Base-by-base conservation (phyloP, 2,329 filamentous ascomycete genomes). In the Colletotrichum sp. region DNA sequence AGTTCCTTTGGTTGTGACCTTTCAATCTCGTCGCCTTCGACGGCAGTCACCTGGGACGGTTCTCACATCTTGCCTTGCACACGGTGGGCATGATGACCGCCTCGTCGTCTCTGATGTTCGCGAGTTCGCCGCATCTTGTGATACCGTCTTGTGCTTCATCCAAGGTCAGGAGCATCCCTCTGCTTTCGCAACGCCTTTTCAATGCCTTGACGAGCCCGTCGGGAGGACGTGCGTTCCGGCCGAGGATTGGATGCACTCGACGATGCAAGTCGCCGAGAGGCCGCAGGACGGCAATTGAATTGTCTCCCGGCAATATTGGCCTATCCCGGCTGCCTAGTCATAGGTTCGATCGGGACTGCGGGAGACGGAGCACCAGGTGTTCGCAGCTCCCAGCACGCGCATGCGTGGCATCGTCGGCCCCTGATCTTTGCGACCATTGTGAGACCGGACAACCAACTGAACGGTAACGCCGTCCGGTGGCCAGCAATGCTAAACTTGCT, bases 401-500 rank as follows among this genome's bases (percentile, higher is more conserved):
- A 89, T 89, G 0, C 91, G 92, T 3, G 90, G 90, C 84, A 92
- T 89, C 57, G 84, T 75, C 4, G 87, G 86, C 1, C 86, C 87
- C 48, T 86, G 84, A 3, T 88, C 88, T 68, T 85, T 88, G 7
- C 91, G 84, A 2, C 91, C 91, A 67, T 87, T 87, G 78, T 90
- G 88, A 80, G 91, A 93, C 55, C 90, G 89, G 0, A 90, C 89
- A 1, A 87, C 88, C 2, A 88, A 83, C 16, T 87, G 89, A 1
- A 87, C 87, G 0, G 91, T 93, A 74, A 94, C 85, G 18, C 92
- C 92, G 81, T 94, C 1, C 87, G 87, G 22, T 93, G 84, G 0
- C 86, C 92, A 7, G 93, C 90, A 67, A 94, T 88, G 80, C 94
- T 91, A 78, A 91, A 93, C 68, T 92, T 93, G 1, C 91, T 91